Evolutionary conservation across 2,329 filamentous ascomycete species (phyloP), one percentile per base, ranked within the genome.

Genomic region (Fusarium pseudoanthophilum): DNA sequence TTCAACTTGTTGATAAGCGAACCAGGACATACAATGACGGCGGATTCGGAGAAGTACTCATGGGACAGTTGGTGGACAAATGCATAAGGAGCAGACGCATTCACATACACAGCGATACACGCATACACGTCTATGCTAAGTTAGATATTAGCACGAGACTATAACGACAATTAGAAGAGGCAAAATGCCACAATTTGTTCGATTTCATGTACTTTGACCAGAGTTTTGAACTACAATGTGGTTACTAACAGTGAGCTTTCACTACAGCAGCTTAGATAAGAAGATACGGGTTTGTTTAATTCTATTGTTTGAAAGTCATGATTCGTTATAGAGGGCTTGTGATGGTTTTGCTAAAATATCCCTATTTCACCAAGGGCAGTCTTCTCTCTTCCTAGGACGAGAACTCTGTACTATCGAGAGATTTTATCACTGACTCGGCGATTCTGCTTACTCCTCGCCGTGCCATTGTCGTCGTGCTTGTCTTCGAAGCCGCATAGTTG

Each of bases 401-500:
- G 16, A 26, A 16, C 32, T 40, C 34, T 30, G n/a, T 57, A 30
- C 60, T 66, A 77, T 66, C 69, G 69, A 28, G 59, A 55, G 28
- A 65, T 60, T 28, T 71, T 63, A 26, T 75, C 73, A 48, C 71
- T 72, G 16, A 64, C 58, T 39, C 69, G 55, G 20, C 73, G 71
- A 14, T 43, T 66, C 63, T 75, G 75, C 14, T 36, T 64, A 39
- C 48, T 64, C 45, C 69, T 60, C 24, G 57, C 56, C 40, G 55
- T 14, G 18, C 60, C 37, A 13, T 36, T 37, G n/a, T 56, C 64
- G 16, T 64, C 40, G 34, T 45, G 69, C 46, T 67, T 71, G 24
- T 78, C 68, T 16, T 86, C 84, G 71, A 86, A 84, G 42, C 88
- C 88, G 77, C 87, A 89, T 48, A 90, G 82, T 76, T 89, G 85